These are phyloP conservation scores for Waltergamsia citrina DNA, from an alignment of 2,329 filamentous ascomycete species.

Conservation along the genomic window DNA sequence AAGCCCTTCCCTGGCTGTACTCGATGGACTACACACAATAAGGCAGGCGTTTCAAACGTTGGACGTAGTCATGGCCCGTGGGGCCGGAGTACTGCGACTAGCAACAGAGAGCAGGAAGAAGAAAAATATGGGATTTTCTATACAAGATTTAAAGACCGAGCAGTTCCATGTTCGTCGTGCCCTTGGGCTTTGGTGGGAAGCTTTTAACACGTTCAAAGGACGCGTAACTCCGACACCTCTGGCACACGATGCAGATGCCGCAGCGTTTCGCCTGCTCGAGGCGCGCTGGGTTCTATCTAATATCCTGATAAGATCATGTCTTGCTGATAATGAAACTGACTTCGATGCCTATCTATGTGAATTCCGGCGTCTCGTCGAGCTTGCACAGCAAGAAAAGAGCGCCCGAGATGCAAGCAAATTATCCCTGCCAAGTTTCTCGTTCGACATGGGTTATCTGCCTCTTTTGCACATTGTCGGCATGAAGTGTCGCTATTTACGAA, in stretches of 20 bases:
- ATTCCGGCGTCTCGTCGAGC: background rate
- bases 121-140: background rate
- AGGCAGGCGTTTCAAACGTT: background rate
- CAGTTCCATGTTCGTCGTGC: background rate
- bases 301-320: background rate
- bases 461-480: background rate
- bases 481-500: background rate
- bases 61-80: background rate
- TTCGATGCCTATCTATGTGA: background rate
- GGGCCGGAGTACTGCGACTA: background rate
- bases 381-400: background rate
- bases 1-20: background rate
- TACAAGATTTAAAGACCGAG: background rate
- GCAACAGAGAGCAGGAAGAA: background rate
- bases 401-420: background rate
- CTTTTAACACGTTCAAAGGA: background rate
- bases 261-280: background rate
- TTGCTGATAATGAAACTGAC: background rate
- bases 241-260: background rate
- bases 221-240: background rate
- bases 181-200: background rate
- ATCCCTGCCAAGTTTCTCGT: background rate
- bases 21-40: background rate
- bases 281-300: background rate
- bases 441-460: background rate